Conservation (phyloP, 192 early-diverging fungal species). For the Thamnidium elegans region DNA sequence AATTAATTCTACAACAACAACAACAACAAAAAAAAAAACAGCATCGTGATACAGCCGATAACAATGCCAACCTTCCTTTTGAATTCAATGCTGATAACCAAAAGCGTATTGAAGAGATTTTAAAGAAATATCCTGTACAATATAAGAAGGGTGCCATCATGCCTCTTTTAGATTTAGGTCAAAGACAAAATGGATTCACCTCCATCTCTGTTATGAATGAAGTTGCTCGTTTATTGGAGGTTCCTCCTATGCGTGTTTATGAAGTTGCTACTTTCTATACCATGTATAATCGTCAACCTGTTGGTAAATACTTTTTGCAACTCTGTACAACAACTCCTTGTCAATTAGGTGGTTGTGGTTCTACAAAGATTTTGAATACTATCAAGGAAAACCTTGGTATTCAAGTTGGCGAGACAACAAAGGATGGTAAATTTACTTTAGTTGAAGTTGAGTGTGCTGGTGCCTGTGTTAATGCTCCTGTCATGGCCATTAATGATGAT, state of each 20-base stretch:
- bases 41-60: slow-evolving; percentile 79
- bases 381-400: slow-evolving; percentile 87
- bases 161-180: slow-evolving; percentile 92
- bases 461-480: slow-evolving; percentile 97
- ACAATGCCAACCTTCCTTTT: slow-evolving; percentile 82
- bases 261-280: slow-evolving; percentile 99
- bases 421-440: slow-evolving; percentile 92
- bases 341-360: slow-evolving; percentile 94
- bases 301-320: slow-evolving; percentile 98
- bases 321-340: slow-evolving; percentile 99
- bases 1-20: too few relatives aligned
- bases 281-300: slow-evolving; percentile 99
- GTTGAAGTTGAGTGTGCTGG: slow-evolving; percentile 99
- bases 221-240: slow-evolving; percentile 89
- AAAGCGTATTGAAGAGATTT: slow-evolving; percentile 77
- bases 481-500: slow-evolving; percentile 96
- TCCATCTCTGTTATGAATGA: slow-evolving; percentile 96
- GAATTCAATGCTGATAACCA: slow-evolving; percentile 81
- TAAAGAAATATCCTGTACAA: slow-evolving; percentile 93
- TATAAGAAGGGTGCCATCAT: slow-evolving; percentile 98
- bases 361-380: slow-evolving; percentile 85
- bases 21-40: slow-evolving; percentile 24
- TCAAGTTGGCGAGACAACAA: slow-evolving; percentile 90
- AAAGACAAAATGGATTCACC: slow-evolving; percentile 94
- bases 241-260: slow-evolving; percentile 98